Base-by-base conservation (phyloP, 176 grass and related monocot species). In the Elaeis guineensis region DNA sequence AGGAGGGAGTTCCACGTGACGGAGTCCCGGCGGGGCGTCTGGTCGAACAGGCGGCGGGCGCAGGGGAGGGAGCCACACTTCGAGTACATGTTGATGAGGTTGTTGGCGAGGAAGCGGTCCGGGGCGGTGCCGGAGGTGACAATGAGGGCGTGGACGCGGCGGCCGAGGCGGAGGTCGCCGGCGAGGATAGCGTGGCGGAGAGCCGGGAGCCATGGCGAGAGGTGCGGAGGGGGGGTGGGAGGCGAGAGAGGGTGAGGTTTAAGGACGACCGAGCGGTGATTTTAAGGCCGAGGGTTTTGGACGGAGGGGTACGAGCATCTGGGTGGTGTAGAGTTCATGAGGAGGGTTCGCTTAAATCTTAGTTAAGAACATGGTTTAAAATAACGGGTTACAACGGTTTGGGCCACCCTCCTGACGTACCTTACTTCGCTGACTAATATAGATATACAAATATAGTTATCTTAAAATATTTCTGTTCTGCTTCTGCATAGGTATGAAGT, bases 1-100 rank as follows among this genome's bases (percentile, higher is more conserved):
- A 44, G 35, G 35, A 44, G 70, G 19, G 70, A 73, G 70, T 73
- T 73, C 70, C 70, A 73, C 15, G 70, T 63, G 18, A 73, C 59
- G 59, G 59, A 6, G 19, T 73, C 51, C 7, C 50, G 50, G 26
- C 14, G 35, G 50, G 50, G 51, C 58, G 24, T 63, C 55, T 44
- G 59, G 19, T 73, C 70, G 59, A 73, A 73, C 70, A 73, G 16
- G 49, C 19, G 50, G 25, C 70, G 58, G 16, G 70, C 70, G 25
- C 25, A 39, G 6, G 15, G 15, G 19, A 73, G 70, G 28, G 58
- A 73, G 19, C 70, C 70, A 14, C 58, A 62, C 49, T 73, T 63
- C 49, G 70, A 52, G 50, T 73, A 73, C 58, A 63, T 55, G 6
- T 19, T 24, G 4, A 73, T 63, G 59, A 73, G 70, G 26, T 73